Base-by-base conservation (phyloP, 2,329 filamentous ascomycete species). In the Pyrenophora teres region DNA sequence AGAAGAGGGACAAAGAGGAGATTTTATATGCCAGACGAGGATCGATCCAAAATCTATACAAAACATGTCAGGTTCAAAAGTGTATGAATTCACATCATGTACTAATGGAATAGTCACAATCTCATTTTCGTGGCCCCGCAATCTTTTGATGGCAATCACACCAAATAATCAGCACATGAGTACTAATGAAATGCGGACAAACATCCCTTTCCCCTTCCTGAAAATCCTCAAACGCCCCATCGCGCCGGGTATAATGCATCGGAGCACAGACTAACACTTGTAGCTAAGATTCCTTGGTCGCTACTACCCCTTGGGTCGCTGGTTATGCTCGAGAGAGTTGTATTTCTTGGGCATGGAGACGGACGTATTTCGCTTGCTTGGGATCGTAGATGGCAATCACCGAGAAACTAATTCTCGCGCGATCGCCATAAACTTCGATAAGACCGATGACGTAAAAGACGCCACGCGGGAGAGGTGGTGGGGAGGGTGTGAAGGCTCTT, bases 381-480 rank as follows among this genome's bases (percentile, higher is more conserved):
- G 78, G 77, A 50, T 81, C 77, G 55, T 81, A 82, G 4, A 67
- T 71, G 4, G 71, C 76, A 7, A 62, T 52, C 2, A 81, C 76
- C 49, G 80, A 77, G n/a, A 81, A 54, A 4, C 76, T 74, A 49
- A 76, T 59, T 36, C 67, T 69, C 0, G 75, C 77, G 38, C 66
- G 70, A 7, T 67, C 60, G 6, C 79, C 79, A n/a, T 71, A 64
- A 3, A 81, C 60, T 50, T 81, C 77, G 1, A 82, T 67, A 30
- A 80, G 48, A 3, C 78, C 80, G 1, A 69, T 64, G 10, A 81
- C 73, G 0, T 76, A 52, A 44, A 81, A 73, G 3, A 70, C 72
- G 3, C 80, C 80, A 10, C 78, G 71, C 4, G 79, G 78, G 0
- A 74, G 64, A 31, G 76, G 70, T 6, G 64, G 47, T 1, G 38